A percentile compares a stretch with the other conserved stretches of the same genome.
These are phyloP conservation scores for Lecanicillium sp. DNA, from an alignment of 2,329 filamentous ascomycete genomes.

Conservation along the genomic window DNA sequence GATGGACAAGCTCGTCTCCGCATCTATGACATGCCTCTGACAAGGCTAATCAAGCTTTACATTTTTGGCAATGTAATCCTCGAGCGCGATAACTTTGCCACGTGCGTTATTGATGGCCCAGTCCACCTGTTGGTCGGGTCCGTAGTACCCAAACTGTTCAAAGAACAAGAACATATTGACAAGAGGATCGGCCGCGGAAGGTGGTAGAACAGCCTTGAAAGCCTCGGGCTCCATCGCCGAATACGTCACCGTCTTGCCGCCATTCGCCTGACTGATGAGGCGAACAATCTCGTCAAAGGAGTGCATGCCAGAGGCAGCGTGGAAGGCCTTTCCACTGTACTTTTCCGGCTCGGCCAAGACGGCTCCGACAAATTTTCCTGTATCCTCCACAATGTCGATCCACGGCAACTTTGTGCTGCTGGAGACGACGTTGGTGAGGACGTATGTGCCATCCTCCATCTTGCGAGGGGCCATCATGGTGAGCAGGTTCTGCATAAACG, in stretches of 20 bases:
- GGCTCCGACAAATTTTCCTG: constrained; percentile 32
- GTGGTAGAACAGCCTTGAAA: too few species aligned
- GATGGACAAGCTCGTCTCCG: too few species aligned
- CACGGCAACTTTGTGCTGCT: constrained; percentile 29
- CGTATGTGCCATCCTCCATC: constrained; percentile 20
- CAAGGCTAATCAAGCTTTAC: too few species aligned
- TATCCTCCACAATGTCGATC: constrained; percentile 35
- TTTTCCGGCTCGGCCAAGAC: constrained; percentile 34
- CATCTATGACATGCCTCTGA: too few species aligned
- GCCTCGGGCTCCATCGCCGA: too few species aligned
- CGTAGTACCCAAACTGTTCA: too few species aligned
- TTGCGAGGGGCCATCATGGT: constrained; percentile 16
- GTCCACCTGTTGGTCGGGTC: too few species aligned
- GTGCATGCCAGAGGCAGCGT: constrained; percentile 32
- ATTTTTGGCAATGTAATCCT: too few species aligned
- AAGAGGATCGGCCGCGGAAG: too few species aligned
- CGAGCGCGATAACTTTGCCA: too few species aligned
- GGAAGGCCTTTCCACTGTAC: constrained; percentile 34
- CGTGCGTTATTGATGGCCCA: too few species aligned
- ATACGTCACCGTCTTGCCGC: constrained; percentile 24
- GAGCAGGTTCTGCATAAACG: constrained; percentile 46
- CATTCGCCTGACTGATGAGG: constrained; percentile 26
- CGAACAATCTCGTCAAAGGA: constrained; percentile 28
- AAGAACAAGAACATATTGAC: too few species aligned
- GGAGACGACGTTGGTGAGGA: constrained; percentile 9